Conservation (phyloP, 2,329 filamentous ascomycete genomes). For the Talaromyces sp. region DNA sequence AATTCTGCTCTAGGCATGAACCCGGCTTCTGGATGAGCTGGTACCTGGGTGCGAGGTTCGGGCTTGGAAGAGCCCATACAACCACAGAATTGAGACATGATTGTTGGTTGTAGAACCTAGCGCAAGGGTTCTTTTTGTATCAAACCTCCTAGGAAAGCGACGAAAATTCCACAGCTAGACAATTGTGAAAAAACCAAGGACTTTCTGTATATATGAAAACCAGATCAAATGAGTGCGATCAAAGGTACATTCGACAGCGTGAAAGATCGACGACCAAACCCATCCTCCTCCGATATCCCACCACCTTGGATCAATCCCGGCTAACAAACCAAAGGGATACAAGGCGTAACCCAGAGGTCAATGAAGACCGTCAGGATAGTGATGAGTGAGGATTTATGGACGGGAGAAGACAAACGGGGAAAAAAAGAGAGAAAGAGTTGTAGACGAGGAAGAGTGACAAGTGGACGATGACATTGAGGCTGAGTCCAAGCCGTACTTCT, state of each 20-base stretch:
- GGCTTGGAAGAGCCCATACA: slow-evolving; percentile 9
- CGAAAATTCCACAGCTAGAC: not conserved
- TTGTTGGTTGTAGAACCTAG: not conserved
- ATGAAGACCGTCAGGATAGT: not conserved
- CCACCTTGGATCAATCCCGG: not conserved
- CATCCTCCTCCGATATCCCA: slow-evolving; percentile 2
- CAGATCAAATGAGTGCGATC: not conserved
- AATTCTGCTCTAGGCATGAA: slow-evolving; percentile 1
- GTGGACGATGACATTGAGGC: slow-evolving; percentile 5
- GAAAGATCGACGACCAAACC: not conserved
- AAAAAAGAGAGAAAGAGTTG: not conserved
- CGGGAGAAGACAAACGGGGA: not conserved
- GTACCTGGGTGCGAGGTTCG: slow-evolving; percentile 2
- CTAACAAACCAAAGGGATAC: not conserved
- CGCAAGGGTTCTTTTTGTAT: not conserved
- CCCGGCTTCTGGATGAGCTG: slow-evolving; percentile 12
- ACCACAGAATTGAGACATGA: slow-evolving; percentile 13
- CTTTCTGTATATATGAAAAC: not conserved
- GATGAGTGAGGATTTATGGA: not conserved
- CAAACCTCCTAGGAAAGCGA: not conserved
- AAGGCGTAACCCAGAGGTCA: not conserved
- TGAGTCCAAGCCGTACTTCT: slow-evolving; percentile 9
- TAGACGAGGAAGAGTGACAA: not conserved
- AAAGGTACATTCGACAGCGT: not conserved
- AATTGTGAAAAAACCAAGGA: not conserved